Evolutionary conservation across 139 green algal species (phyloP), one percentile per base, ranked within the genome.

Genomic region (Tetradesmus lagerheimii): DNA sequence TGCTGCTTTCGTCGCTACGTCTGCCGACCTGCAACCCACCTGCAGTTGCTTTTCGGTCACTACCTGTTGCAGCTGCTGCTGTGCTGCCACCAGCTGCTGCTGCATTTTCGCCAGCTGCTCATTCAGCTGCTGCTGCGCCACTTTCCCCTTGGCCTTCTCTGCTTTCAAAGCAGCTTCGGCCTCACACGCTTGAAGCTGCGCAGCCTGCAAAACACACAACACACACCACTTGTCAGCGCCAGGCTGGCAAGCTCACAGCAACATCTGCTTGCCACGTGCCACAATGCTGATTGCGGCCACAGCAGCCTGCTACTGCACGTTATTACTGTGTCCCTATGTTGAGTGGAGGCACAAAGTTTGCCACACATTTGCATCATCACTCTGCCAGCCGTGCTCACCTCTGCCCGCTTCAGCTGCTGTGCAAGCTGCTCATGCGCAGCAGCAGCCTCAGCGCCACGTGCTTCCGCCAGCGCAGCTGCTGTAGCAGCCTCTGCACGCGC

Each of bases 391-490:
- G 57, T 23, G 11, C 90, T 12, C 67, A 94, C 93, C 91, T 93
- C 91, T 34, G 80, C 83, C 41, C 82, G 50, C 31, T 91, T 43
- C 43, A 89, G 27, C 37, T 91, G 87, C 77, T 89, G n/a, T 67
- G 87, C 57, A 75, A 93, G 92, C 38, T 89, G 79, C 18, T 45
- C 66, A 4, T 92, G 82, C n/a, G 91, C 94, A n/a, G 89, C 83
- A 53, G 84, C 39, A 2, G 92, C 90, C 90, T 95, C 93, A 25
- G 64, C 34, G 37, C 91, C 91, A 12, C 93, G 91, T 76, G 93
- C 76, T 31, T 90, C 83, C 1, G 93, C 94, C n/a, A 92, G 79
- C 4, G 50, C 45, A 34, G 37, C 78, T 39, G 62, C 77, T 38
- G 50, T 79, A 2, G 29, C 39, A n/a, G 76, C 87, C 39, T 86